Base-by-base conservation (phyloP, 768 basidiomycete genomes). In the Leccinum imitatum region DNA sequence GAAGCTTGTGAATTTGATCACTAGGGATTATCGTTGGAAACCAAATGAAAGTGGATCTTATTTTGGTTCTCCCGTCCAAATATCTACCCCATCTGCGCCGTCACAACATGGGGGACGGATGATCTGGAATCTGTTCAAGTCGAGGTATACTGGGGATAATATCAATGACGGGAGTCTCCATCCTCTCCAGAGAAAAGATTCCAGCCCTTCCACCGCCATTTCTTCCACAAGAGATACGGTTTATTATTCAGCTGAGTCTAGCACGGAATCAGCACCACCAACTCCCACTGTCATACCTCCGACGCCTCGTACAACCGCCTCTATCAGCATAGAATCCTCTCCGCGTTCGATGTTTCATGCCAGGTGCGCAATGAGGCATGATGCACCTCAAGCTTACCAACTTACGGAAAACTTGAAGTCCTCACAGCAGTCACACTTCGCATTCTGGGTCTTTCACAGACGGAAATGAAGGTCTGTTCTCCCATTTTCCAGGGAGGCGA, bases 1-100 rank as follows among this genome's bases (percentile, higher is more conserved):
- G 39, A 61, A n/a, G 13, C 65, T 70, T 19, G 25, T 53, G 37
- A 54, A 63, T 17, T 10, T 70, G 44, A 58, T 71, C 48, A 52
- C 60, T 13, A 54, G 13, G 21, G 15, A 44, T 17, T 50, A 47
- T 55, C 35, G 1, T 39, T 70, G 69, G 68, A 10, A 48, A 46
- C 27, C 30, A 14, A 19, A 54, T 30, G n/a, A 33, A 0, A 37
- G 2, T 5, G 69, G 59, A 14, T 54, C 50, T 33, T 63, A 63
- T 50, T 63, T 65, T 19, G 66, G 62, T 7, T 57, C 63, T 21
- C 50, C 17, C 3, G 59, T 59, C 17, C 58, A 23, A 27, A 55
- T 4, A 44, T 4, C 41, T 6, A 33, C 21, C 27, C 23, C 44
- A 46, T 27, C 50, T 21, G 19, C 19, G n/a, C 14, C 46, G 19